phyloP scores from a whole-genome alignment of 495 filamentous ascomycete species.

The Talaromyces proteolyticus region DNA sequence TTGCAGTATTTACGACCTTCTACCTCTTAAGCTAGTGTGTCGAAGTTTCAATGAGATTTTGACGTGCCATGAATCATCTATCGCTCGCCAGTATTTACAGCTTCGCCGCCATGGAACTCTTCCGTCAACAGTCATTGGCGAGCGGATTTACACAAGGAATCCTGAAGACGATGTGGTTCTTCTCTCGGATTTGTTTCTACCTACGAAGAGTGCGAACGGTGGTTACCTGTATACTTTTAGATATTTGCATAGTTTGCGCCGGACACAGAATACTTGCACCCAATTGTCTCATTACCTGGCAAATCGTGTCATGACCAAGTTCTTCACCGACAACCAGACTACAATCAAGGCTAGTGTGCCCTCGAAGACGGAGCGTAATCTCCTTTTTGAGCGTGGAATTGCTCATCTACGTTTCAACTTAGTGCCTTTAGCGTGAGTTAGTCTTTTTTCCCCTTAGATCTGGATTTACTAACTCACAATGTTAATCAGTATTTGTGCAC shows the following conservation, averaged over 20 bases:
- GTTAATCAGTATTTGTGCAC: slow-evolving; percentile 30
- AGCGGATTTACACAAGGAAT: slow-evolving; percentile 35
- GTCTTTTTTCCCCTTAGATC: background rate
- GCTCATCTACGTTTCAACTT: slow-evolving; percentile 32
- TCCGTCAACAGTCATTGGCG: slow-evolving; percentile 32
- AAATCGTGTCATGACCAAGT: slow-evolving; percentile 37
- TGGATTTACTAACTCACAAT: slow-evolving; percentile 1
- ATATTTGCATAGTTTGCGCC: slow-evolving; percentile 31
- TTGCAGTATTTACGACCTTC: slow-evolving; percentile 32
- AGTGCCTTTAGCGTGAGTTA: slow-evolving; percentile 35
- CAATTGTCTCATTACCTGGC: slow-evolving; percentile 36
- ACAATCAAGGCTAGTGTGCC: slow-evolving; percentile 28
- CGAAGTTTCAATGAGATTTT: slow-evolving; percentile 31
- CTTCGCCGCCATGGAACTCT: slow-evolving; percentile 41
- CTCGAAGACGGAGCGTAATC: slow-evolving; percentile 24
- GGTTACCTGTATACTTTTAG: slow-evolving; percentile 40
- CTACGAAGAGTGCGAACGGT: slow-evolving; percentile 35
- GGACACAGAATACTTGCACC: slow-evolving; percentile 34
- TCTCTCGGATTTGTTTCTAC: slow-evolving; percentile 40
- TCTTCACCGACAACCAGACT: slow-evolving; percentile 22
- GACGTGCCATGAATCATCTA: slow-evolving; percentile 30
- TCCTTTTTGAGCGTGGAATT: slow-evolving; percentile 26
- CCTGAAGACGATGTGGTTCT: slow-evolving; percentile 41
- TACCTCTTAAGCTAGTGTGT: slow-evolving; percentile 34
- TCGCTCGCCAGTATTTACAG: slow-evolving; percentile 37